Evolutionary conservation across 257 asterid species (phyloP).

Genomic region (Pogostemon cablin): DNA sequence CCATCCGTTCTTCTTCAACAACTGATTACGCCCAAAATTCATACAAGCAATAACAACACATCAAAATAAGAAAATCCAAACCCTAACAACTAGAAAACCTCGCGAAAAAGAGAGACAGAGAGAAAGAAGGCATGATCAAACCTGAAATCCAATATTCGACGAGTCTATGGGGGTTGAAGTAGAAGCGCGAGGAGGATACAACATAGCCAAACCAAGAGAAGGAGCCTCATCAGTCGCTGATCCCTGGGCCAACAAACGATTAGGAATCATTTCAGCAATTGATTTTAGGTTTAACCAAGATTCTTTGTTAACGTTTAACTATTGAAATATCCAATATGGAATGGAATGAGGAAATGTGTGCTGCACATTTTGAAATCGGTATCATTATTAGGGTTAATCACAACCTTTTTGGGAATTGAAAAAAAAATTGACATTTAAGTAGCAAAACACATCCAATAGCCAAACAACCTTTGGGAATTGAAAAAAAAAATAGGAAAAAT

Average conservation of each 20-base stretch:
- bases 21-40: slow-evolving; percentile 41
- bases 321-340: too few species aligned
- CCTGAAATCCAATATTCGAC: slow-evolving; percentile 62
- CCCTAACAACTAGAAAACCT: neutral
- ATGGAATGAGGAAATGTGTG: too few species aligned
- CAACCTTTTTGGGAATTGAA: too few species aligned
- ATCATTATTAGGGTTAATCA: too few species aligned
- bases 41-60: neutral
- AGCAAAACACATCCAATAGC: too few species aligned
- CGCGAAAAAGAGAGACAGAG: neutral
- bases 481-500: too few species aligned
- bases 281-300: neutral
- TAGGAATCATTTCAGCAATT: neutral
- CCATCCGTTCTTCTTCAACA: slow-evolving; percentile 94
- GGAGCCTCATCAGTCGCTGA: slow-evolving; percentile 41
- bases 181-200: slow-evolving; percentile 32
- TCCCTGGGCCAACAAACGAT: slow-evolving; percentile 8
- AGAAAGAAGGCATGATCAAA: neutral
- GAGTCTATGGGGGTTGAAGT: slow-evolving; percentile 55
- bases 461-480: too few species aligned
- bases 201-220: slow-evolving; percentile 42
- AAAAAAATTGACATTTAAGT: too few species aligned
- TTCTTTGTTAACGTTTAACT: too few species aligned
- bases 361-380: too few species aligned
- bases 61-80: slow-evolving; percentile 10